phyloP scores from a whole-genome alignment of 176 grass and related monocot genomes.

The Cocos nucifera region DNA sequence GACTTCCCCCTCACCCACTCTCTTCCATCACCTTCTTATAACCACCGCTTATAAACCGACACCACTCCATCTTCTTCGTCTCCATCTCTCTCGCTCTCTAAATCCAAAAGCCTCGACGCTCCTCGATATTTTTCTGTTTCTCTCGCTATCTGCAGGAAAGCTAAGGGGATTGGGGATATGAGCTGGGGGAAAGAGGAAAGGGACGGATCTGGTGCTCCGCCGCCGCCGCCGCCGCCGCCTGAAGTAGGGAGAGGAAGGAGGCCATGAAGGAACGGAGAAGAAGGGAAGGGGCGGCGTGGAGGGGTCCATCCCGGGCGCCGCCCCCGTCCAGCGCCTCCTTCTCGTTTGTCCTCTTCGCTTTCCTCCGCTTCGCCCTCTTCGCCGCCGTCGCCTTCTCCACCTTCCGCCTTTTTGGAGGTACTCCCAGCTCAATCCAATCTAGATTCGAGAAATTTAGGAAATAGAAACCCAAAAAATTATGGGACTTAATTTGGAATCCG shows the following conservation, averaged over 20 bases:
- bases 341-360: background rate
- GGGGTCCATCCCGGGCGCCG: background rate
- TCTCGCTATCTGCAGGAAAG: no score
- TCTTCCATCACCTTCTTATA: no score
- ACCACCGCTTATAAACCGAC: no score
- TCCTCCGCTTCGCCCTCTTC: conserved; percentile 18
- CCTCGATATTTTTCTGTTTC: no score
- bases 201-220: conserved; percentile 8
- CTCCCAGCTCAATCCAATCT: no score
- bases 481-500: no score
- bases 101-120: no score
- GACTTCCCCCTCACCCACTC: no score
- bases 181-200: background rate
- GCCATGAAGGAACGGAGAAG: conserved; percentile 32
- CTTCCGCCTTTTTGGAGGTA: conserved; percentile 16
- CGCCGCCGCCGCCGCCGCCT: background rate
- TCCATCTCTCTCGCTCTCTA: no score
- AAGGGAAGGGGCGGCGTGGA: background rate
- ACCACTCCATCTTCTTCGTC: no score
- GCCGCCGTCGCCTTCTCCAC: conserved; percentile 1
- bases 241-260: background rate
- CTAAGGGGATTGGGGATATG: background rate
- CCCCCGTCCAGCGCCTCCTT: background rate
- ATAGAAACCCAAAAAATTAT: no score
- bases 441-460: no score